phyloP scores from a whole-genome alignment of 129 eudicot species.

The Dittrichia graveolens region DNA sequence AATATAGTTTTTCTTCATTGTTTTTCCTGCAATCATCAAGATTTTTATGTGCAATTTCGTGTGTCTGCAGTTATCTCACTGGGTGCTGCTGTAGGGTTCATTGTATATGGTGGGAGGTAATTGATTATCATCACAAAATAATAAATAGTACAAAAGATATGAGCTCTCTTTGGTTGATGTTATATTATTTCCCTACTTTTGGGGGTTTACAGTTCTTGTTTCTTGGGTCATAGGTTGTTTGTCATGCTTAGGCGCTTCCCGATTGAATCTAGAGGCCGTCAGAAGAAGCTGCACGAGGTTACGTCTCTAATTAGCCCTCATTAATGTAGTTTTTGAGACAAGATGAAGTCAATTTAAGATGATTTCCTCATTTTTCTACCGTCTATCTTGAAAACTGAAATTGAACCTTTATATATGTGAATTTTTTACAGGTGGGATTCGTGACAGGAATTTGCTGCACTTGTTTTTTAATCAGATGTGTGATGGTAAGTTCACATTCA shows the following conservation, averaged over 20 bases:
- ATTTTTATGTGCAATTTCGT: background rate
- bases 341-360: background rate
- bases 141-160: background rate
- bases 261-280: constrained; percentile 76
- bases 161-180: background rate
- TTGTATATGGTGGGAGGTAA: constrained; percentile 84
- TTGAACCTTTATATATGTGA: constrained; percentile 4
- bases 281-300: constrained; percentile 75
- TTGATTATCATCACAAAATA: background rate
- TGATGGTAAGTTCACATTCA: constrained; percentile 56
- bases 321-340: background rate
- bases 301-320: constrained; percentile 3
- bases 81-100: constrained; percentile 70
- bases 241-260: constrained; percentile 74
- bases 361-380: background rate
- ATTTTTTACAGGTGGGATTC: constrained; percentile 71
- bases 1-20: background rate
- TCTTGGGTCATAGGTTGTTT: constrained; percentile 49
- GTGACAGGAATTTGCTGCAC: constrained; percentile 85
- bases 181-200: constrained; percentile 8
- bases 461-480: constrained; percentile 76
- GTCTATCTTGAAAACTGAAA: constrained; percentile 5
- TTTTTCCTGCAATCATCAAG: background rate
- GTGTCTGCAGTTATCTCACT: constrained; percentile 64
- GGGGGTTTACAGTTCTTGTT: background rate